A percentile compares a stretch with the other conserved stretches of the same genome.
Evolutionary conservation across 1,284 basidiomycete genomes (phyloP).

Genomic region (Ceratobasidium sp.): DNA sequence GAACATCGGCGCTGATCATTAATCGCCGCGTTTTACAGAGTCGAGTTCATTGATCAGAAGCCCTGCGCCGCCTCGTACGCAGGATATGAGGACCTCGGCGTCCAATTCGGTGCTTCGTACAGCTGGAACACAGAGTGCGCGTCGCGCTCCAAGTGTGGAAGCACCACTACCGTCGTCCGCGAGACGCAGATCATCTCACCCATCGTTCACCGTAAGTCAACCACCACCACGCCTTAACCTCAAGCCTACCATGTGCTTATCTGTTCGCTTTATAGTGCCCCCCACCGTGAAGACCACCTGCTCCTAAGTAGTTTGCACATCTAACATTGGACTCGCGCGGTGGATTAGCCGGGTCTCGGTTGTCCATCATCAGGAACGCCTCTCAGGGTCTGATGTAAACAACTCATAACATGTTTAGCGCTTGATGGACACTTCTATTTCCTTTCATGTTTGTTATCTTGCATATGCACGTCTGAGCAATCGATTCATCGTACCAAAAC

Average conservation of each 20-base stretch:
- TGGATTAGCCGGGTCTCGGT: not conserved
- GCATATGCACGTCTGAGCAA: not conserved
- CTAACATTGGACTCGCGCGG: not conserved
- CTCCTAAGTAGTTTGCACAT: not conserved
- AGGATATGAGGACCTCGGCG: not conserved
- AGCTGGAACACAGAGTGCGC: not conserved
- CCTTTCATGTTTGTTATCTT: not conserved
- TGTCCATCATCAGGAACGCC: not conserved
- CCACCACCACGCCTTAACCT: not conserved
- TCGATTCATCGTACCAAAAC: not conserved
- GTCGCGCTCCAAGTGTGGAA: not conserved
- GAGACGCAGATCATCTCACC: not conserved
- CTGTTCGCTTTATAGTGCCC: not conserved
- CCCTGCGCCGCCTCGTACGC: not conserved
- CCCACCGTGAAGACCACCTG: not conserved
- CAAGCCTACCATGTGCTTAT: not conserved
- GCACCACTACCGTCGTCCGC: not conserved
- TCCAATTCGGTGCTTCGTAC: not conserved
- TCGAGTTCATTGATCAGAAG: not conserved
- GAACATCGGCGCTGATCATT: not conserved
- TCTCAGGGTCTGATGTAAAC: not conserved
- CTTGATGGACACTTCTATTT: not conserved
- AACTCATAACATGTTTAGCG: not conserved
- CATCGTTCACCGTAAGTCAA: not conserved
- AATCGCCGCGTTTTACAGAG: not conserved